Percentiles rank a stretch among this genome's conserved stretches.
phyloP scores from a whole-genome alignment of 73 alveolate species.

The Uronychia setigera region DNA sequence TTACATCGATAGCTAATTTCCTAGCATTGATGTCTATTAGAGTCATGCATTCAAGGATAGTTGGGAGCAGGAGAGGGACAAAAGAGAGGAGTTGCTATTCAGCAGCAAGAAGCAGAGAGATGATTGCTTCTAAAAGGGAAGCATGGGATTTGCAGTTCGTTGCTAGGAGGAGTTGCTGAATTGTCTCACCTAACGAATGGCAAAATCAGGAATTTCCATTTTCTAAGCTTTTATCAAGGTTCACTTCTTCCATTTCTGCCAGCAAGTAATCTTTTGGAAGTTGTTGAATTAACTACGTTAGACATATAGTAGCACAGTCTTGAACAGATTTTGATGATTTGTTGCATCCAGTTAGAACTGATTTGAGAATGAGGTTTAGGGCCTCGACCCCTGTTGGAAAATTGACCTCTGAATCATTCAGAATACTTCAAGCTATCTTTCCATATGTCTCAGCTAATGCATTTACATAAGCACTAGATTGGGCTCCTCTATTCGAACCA shows the following conservation, averaged over 20 bases:
- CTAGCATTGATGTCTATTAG: conserved; percentile 81
- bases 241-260: neutral
- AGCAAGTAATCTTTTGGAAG: conserved; percentile 76
- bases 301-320: conserved; percentile 73
- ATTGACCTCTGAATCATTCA: neutral
- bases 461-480: neutral
- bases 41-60: conserved; percentile 71
- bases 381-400: neutral
- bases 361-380: neutral
- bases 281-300: conserved; percentile 80
- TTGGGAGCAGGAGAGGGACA: conserved; percentile 75
- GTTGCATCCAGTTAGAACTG: neutral
- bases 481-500: no score
- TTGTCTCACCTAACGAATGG: neutral
- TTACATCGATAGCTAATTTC: conserved; percentile 83
- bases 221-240: neutral
- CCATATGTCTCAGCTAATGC: neutral
- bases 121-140: conserved; percentile 74
- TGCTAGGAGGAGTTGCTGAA: neutral
- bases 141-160: conserved; percentile 69
- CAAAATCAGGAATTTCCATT: neutral
- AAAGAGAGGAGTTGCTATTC: conserved; percentile 79
- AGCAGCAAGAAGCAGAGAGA: conserved; percentile 74
- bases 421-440: neutral
- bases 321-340: conserved; percentile 10